Conservation (phyloP, 331 rosid species). For the Acacia pycnantha region DNA sequence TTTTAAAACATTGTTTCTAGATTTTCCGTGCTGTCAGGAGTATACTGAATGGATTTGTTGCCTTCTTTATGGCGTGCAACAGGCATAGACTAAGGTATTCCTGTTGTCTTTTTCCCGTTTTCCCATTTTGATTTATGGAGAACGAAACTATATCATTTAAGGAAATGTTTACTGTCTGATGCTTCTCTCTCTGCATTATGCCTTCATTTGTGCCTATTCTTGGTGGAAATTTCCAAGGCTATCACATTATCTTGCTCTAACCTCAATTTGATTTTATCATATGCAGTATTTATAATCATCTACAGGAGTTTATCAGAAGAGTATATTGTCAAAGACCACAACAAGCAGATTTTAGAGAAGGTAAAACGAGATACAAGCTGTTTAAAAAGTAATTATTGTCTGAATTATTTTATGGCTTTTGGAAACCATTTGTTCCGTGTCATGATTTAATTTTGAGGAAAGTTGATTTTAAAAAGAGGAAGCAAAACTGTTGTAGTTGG, state of each 20-base stretch:
- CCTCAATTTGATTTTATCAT: conserved; percentile 19
- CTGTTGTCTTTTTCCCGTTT: not conserved
- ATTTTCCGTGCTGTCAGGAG: conserved; percentile 90
- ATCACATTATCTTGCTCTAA: conserved; percentile 19
- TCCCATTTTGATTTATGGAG: not conserved
- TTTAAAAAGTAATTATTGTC: conserved; percentile 39
- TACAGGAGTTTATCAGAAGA: conserved; percentile 51
- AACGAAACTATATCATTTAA: conserved; percentile 5
- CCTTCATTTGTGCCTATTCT: not conserved
- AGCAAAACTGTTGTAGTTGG: not conserved
- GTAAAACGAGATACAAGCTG: conserved; percentile 28
- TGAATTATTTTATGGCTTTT: not conserved
- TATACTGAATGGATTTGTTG: conserved; percentile 87
- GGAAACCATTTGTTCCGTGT: not conserved
- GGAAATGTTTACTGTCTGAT: conserved; percentile 22
- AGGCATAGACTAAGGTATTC: conserved; percentile 95
- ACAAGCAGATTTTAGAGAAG: conserved; percentile 31
- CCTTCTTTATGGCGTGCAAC: conserved; percentile 89
- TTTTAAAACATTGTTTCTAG: conserved; percentile 44
- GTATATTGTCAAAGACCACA: conserved; percentile 31
- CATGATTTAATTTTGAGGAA: conserved; percentile 15
- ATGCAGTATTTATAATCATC: conserved; percentile 88
- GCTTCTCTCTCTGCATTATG: not conserved
- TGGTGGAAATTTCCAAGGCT: not conserved
- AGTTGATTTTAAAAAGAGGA: not conserved